These are phyloP conservation scores for Pleurotus salmoneostramineus DNA, from an alignment of 768 basidiomycete species.

Conservation along the genomic window DNA sequence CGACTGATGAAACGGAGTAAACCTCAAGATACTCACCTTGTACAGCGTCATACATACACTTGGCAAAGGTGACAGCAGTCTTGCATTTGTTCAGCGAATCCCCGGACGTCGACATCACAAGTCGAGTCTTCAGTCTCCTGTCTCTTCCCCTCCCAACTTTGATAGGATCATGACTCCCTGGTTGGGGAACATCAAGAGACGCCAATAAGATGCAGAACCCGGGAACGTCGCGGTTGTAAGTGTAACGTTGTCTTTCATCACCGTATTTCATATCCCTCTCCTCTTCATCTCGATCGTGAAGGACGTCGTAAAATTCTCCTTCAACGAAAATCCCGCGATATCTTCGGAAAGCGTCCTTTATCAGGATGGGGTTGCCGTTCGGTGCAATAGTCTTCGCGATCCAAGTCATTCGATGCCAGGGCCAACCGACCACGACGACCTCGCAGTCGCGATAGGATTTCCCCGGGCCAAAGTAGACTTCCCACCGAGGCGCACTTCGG, in stretches of 20 bases:
- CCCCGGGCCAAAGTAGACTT: background rate
- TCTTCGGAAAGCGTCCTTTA: background rate
- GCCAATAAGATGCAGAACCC: too few relatives aligned
- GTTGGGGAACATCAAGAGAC: too few relatives aligned
- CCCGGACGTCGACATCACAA: background rate
- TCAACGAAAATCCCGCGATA: background rate
- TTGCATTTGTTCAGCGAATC: background rate
- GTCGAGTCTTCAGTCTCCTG: background rate
- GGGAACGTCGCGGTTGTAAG: background rate
- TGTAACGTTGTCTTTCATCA: background rate
- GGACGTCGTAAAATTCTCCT: background rate
- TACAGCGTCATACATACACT: conserved; percentile 2
- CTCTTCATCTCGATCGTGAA: background rate
- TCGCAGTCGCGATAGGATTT: background rate
- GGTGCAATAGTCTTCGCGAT: too few relatives aligned
- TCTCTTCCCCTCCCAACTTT: background rate
- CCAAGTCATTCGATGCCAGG: conserved; percentile 4
- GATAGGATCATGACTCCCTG: too few relatives aligned
- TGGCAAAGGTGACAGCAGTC: background rate
- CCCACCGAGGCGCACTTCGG: background rate
- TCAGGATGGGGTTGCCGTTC: background rate
- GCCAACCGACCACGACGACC: background rate
- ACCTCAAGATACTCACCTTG: background rate
- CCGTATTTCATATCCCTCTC: too few relatives aligned
- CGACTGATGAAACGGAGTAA: too few relatives aligned